Base-by-base conservation (phyloP, 148 eudicot genomes). In the Rhododendron griersonianum region DNA sequence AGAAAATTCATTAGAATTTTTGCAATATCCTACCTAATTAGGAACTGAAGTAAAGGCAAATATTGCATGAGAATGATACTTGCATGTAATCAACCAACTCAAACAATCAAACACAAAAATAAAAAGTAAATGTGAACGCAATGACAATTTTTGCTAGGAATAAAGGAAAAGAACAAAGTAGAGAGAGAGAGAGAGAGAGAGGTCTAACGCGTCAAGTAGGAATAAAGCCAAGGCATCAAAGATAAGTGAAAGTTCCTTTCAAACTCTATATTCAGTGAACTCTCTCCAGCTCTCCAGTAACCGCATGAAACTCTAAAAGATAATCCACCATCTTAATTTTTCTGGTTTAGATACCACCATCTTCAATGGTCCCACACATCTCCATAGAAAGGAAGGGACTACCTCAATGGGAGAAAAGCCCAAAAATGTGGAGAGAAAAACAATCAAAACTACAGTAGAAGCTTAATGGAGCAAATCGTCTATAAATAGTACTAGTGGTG, bases 171-270 rank as follows among this genome's bases (percentile, higher is more conserved):
- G 33, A 25, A 37, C n/a, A 51, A 65, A 25, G 73, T 15, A 81
- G 83, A 63, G 55, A 14, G 73, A n/a, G 63, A 23, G 75, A n/a
- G 35, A 37, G 39, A 37, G 41, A 39, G 41, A 39, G 41, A 4
- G 41, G 35, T 63, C 4, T 6, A 82, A 63, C 55, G 76, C 84
- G n/a, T 83, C 11, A 44, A 44, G 23, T 30, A 16, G 28, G 45
- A 83, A 67, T 65, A 83, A 83, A 67, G 78, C n/a, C 15, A 69
- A 83, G 85, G 83, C 47, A 83, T 69, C 78, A 45, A 67, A 45
- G 59, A 67, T 83, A 14, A 47, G 16, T 48, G 61, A 30, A 8
- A 69, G 3, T 47, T 13, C 53, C 39, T 55, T 45, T 33, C 63
- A 83, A 47, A 83, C 28, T 44, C 85, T 16, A 83, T 69, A 63